Base-by-base conservation (phyloP, 345 rosid species). In the Fremontodendron californicum region DNA sequence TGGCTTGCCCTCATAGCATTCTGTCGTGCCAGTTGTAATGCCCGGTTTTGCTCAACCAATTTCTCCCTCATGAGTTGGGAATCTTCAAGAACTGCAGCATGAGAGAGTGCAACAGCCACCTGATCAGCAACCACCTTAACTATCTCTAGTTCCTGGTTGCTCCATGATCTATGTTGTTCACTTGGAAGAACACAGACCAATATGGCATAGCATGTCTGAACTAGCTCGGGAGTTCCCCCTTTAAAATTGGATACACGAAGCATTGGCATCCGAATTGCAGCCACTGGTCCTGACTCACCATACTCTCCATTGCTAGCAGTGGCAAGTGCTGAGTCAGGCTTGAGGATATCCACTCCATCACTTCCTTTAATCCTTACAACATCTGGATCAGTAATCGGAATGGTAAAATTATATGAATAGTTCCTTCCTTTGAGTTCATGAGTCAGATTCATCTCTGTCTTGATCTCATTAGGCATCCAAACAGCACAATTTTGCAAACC, bases 251-350 rank as follows among this genome's bases (percentile, higher is more conserved):
- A 88, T 75, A 88, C 97, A 45, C 80, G 90, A 76, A 96, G 97
- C 94, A 96, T 93, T 43, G 99, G 99, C 99, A 96, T 91, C 70
- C 98, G 81, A 74, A 96, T 96, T 13, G 97, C 98, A 71, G 96
- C 97, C 75, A 91, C 92, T 0, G 93, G 88, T 31, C 98, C 96
- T 46, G 82, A 80, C 74, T 85, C 93, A 48, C 81, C 81, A 45
- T 72, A 76, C 76, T 82, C 91, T 12, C 89, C 88, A 49, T 87
- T 78, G 42, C 97, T 93, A 31, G 92, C 93, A 31, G 85, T 70
- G 75, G 93, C 90, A 55, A 96, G 89, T 0, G 62, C 86, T 1
- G 97, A 96, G 15, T 88, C 90, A 0, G 87, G 85, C 31, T 80
- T 81, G 46, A 96, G 76, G 33, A 92, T 80, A 79, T 79, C 86